phyloP scores from a whole-genome alignment of 192 early-diverging fungal species.

The Cladochytrium replicatum region DNA sequence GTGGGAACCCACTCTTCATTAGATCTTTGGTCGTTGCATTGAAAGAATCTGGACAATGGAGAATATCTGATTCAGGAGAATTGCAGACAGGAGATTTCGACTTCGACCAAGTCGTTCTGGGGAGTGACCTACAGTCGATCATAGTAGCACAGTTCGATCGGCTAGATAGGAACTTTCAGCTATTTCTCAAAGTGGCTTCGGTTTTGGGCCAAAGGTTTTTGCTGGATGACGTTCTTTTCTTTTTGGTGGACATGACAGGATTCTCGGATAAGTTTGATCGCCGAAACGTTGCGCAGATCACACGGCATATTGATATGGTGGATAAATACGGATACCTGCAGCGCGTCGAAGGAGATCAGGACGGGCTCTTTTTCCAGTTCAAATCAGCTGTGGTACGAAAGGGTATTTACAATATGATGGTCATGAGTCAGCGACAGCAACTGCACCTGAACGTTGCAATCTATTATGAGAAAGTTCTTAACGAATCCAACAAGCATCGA shows the following conservation, averaged over 20 bases:
- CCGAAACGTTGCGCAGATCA: conserved; percentile 8
- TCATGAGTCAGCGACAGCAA: conserved; percentile 33
- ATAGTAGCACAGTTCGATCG: conserved; percentile 44
- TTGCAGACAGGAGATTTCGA: conserved; percentile 27
- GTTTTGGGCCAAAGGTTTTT: conserved; percentile 38
- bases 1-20: conserved; percentile 40
- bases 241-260: conserved; percentile 18
- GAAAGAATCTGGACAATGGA: conserved; percentile 34
- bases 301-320: conserved; percentile 10
- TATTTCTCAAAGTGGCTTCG: conserved; percentile 42
- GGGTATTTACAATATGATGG: conserved; percentile 43
- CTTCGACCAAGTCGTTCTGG: conserved; percentile 35
- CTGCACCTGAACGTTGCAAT: conserved; percentile 30
- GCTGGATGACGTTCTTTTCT: conserved; percentile 38
- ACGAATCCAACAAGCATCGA: conserved; percentile 19
- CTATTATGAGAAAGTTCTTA: conserved; percentile 34
- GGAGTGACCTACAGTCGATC: conserved; percentile 34
- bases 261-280: conserved; percentile 15
- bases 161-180: conserved; percentile 37
- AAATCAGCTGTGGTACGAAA: conserved; percentile 41
- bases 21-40: conserved; percentile 29
- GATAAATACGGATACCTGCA: conserved; percentile 44
- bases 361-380: conserved; percentile 26
- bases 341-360: conserved; percentile 13
- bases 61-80: conserved; percentile 16